Evolutionary conservation across 2,329 filamentous ascomycete species (phyloP), one percentile per base, ranked within the genome.

Genomic region (Calycina herbarum): DNA sequence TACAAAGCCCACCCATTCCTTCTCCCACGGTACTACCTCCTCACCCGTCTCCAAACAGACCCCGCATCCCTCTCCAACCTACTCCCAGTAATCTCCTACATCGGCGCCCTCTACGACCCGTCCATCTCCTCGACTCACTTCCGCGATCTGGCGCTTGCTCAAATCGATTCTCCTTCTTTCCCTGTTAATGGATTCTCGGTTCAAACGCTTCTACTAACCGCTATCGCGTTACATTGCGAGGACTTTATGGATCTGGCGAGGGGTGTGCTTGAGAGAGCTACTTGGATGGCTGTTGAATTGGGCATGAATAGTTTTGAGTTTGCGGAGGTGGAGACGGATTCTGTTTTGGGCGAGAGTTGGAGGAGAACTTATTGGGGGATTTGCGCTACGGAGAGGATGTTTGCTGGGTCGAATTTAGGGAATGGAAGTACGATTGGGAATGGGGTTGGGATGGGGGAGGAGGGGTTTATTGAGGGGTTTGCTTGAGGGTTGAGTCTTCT

Each of bases 271-370:
- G 77, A 82, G 11, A 77, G 79, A 15, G 88, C 89, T 0, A 82
- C 86, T 11, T 78, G 83, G 3, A 69, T 90, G 40, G 88, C 88
- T 0, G 76, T 90, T 1, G 81, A 86, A 5, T 75, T 91, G 2
- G 83, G 85, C 1, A 82, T 92, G 80, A 82, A 90, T 64, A 80
- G 79, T 1, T 76, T 78, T 24, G 80, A 82, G 0, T 91, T 85
- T 71, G 83, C 87, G 0, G 70, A 76, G 48, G 66, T 72, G 40
- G 75, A 76, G 31, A 62, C 71, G n/a, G 75, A 79, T 68, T 67
- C 73, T 4, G 72, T 80, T 5, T 68, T 79, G 38, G 78, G 76
- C 2, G 79, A 81, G 69, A 79, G 78, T 57, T 79, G 76, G 71
- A 74, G 79, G 63, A 76, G 79, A 42, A 80, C 78, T 5, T 80